phyloP scores from a whole-genome alignment of 371 early-diverging fungal genomes.

The Mucor sp. region DNA sequence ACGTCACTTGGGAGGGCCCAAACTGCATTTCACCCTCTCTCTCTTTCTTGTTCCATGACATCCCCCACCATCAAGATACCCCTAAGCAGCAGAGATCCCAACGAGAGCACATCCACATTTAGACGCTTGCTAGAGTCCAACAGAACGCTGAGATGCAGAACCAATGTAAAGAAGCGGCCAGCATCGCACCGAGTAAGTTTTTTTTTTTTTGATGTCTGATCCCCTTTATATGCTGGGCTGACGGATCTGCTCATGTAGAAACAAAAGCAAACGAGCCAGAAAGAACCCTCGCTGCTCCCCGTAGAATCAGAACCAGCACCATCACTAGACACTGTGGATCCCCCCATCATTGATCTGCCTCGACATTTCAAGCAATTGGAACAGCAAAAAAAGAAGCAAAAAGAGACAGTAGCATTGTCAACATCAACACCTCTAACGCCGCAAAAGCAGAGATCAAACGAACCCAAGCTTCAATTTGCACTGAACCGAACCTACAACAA shows the following conservation, averaged over 20 bases:
- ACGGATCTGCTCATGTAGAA: not conserved
- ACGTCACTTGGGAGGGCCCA: not conserved
- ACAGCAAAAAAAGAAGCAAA: not conserved
- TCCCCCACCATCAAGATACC: not conserved
- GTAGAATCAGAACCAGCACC: not conserved
- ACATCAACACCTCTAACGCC: no score
- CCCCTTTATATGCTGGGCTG: not conserved
- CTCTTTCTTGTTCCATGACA: not conserved
- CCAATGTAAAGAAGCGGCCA: not conserved
- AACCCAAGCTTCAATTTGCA: not conserved
- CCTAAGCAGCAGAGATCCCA: not conserved
- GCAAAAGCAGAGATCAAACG: not conserved
- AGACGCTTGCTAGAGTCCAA: not conserved
- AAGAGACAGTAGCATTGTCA: not conserved
- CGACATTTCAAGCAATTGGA: not conserved
- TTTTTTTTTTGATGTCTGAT: not conserved
- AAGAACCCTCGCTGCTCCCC: not conserved
- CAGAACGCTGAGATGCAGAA: not conserved
- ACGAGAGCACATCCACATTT: not conserved
- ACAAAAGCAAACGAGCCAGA: not conserved
- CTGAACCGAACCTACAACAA: not conserved
- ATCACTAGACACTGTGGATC: not conserved
- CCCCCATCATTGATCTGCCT: not conserved
- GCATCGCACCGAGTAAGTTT: not conserved
- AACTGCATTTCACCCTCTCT: not conserved